Evolutionary conservation across 2,329 filamentous ascomycete species (phyloP).

Genomic region (Raffaelea albimanens): DNA sequence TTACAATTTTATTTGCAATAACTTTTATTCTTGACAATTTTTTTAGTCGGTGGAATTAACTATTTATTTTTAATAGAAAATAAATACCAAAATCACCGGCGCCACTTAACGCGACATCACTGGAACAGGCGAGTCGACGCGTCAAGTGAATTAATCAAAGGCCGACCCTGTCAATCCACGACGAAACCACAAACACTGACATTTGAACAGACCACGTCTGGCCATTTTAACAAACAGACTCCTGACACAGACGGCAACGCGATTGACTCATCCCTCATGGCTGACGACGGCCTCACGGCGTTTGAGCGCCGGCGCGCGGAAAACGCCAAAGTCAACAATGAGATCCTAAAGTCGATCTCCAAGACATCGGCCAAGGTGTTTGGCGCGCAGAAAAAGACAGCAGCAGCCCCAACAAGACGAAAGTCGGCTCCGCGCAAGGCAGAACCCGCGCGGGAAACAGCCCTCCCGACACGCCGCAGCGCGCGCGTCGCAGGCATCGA

Average conservation of each 20-base stretch:
- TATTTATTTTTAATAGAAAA: no score
- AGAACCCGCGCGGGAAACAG: conserved; percentile 23
- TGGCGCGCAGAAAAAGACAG: conserved; percentile 26
- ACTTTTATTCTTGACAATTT: no score
- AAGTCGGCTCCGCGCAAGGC: conserved; percentile 14
- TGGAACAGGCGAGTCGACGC: neutral
- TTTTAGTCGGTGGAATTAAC: no score
- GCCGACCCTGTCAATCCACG: no score
- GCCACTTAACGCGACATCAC: conserved; percentile 7
- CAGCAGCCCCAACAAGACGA: conserved; percentile 27
- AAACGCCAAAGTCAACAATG: conserved; percentile 81
- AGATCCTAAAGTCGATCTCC: conserved; percentile 67
- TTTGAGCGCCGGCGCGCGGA: conserved; percentile 79
- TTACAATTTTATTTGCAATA: no score
- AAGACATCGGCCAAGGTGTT: conserved; percentile 44
- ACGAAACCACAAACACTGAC: no score
- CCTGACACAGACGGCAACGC: no score
- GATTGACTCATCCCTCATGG: no score
- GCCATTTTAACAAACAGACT: no score
- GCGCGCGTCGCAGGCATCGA: conserved; percentile 47
- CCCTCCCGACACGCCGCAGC: conserved; percentile 46
- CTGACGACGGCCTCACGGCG: conserved; percentile 52
- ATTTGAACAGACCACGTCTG: no score
- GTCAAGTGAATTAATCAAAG: no score
- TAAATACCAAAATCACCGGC: neutral